phyloP scores from a whole-genome alignment of 2,329 filamentous ascomycete genomes.

The Pestalotiopsis sp. region DNA sequence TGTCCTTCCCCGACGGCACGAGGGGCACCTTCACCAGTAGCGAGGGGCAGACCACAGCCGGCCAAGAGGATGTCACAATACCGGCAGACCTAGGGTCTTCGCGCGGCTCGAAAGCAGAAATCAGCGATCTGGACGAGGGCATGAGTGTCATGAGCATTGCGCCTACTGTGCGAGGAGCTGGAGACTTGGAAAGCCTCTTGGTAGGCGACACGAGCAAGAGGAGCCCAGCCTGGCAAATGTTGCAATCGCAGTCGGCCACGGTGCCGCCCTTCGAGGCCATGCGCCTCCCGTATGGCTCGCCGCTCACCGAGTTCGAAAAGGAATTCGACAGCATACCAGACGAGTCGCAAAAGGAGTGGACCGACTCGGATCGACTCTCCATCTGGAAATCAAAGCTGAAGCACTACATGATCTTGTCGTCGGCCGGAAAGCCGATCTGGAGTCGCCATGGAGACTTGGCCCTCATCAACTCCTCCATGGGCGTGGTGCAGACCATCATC shows the following conservation, averaged over 20 bases:
- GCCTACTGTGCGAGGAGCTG: conserved; percentile 62
- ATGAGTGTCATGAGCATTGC: conserved; percentile 69
- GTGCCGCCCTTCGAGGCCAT: conserved; percentile 63
- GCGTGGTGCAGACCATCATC: conserved; percentile 95
- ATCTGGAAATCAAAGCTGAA: conserved; percentile 93
- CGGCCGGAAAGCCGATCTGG: conserved; percentile 96
- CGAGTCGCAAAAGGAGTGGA: conserved; percentile 41
- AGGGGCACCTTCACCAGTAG: conserved; percentile 61
- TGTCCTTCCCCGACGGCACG: conserved; percentile 71
- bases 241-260: conserved; percentile 63
- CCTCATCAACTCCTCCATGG: conserved; percentile 90
- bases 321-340: conserved; percentile 80
- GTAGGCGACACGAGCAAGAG: conserved; percentile 69
- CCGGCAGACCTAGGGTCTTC: conserved; percentile 20
- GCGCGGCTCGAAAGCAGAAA: conserved; percentile 28
- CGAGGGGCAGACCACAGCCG: conserved; percentile 34
- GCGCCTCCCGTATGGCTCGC: conserved; percentile 42
- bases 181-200: conserved; percentile 82
- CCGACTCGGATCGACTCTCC: conserved; percentile 62
- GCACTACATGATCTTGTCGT: conserved; percentile 95
- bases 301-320: conserved; percentile 67
- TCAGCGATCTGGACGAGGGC: conserved; percentile 60
- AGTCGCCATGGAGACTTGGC: conserved; percentile 90
- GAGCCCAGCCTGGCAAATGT: conserved; percentile 69
- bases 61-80: conserved; percentile 35